Evolutionary conservation across 345 rosid species (phyloP).

Genomic region (Linum lewisii): DNA sequence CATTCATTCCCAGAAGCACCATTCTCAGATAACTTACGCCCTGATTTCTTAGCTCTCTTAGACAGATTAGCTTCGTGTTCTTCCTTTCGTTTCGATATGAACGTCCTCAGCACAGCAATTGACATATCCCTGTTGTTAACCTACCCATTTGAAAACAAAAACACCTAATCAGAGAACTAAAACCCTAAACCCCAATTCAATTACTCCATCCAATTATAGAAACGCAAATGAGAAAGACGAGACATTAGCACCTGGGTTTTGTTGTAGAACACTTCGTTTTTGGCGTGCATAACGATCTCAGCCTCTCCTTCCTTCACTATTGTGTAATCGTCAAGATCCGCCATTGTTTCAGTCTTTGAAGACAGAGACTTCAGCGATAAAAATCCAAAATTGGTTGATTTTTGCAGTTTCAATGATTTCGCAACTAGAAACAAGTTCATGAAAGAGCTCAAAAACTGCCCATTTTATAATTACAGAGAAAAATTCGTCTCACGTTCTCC

Average conservation of each 20-base stretch:
- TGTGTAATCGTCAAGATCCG: conserved; percentile 58
- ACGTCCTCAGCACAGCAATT: conserved; percentile 77
- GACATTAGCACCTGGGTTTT: conserved; percentile 29
- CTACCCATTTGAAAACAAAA: conserved; percentile 26
- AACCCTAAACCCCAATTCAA: neutral
- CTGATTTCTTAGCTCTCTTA: conserved; percentile 36
- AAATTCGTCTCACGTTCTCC: neutral
- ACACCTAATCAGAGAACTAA: conserved; percentile 2
- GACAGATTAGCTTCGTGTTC: conserved; percentile 56
- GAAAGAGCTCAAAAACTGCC: neutral
- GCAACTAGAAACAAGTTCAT: neutral
- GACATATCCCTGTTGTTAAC: conserved; percentile 92
- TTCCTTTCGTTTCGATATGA: conserved; percentile 50
- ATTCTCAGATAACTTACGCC: conserved; percentile 26
- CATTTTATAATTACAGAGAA: neutral
- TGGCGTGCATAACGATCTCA: conserved; percentile 87
- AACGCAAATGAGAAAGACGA: neutral
- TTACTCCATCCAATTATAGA: neutral
- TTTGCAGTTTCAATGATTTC: neutral
- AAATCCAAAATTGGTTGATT: conserved; percentile 6
- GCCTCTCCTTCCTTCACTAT: conserved; percentile 94
- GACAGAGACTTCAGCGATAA: conserved; percentile 3
- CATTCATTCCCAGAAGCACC: conserved; percentile 21
- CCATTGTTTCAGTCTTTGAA: neutral
- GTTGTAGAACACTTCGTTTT: conserved; percentile 89